phyloP scores from a whole-genome alignment of 176 grass and related monocot species.

The Bonia amplexicaulis region DNA sequence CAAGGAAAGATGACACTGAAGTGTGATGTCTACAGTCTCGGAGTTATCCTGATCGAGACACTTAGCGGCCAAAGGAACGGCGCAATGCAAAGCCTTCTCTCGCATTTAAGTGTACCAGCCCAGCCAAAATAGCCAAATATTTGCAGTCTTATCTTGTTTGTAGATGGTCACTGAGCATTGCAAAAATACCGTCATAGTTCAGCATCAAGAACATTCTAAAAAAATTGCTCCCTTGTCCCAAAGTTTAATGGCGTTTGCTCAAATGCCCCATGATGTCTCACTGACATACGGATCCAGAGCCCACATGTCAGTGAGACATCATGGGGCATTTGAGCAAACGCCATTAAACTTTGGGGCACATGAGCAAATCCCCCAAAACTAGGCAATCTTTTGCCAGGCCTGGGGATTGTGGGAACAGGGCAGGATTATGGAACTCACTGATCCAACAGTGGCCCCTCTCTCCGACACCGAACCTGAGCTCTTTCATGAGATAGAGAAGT shows the following conservation, averaged over 20 bases:
- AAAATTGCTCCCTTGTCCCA: no score
- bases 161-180: not conserved
- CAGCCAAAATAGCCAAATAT: not conserved
- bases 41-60: not conserved
- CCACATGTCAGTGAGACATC: no score
- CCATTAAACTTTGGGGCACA: no score
- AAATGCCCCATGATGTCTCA: no score
- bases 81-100: not conserved
- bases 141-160: not conserved
- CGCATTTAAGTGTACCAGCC: not conserved
- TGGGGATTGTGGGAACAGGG: conserved; percentile 39
- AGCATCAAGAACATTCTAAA: not conserved
- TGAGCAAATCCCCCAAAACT: no score
- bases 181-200: no score
- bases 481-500: no score
- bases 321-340: no score
- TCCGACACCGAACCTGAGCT: not conserved
- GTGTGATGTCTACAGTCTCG: conserved; percentile 15
- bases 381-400: not conserved
- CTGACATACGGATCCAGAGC: no score
- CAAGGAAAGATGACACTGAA: not conserved
- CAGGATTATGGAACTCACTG: conserved; percentile 6
- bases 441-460: not conserved
- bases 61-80: not conserved
- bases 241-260: no score